phyloP scores from a whole-genome alignment of 306 rosid species.

The Clitoria ternatea region DNA sequence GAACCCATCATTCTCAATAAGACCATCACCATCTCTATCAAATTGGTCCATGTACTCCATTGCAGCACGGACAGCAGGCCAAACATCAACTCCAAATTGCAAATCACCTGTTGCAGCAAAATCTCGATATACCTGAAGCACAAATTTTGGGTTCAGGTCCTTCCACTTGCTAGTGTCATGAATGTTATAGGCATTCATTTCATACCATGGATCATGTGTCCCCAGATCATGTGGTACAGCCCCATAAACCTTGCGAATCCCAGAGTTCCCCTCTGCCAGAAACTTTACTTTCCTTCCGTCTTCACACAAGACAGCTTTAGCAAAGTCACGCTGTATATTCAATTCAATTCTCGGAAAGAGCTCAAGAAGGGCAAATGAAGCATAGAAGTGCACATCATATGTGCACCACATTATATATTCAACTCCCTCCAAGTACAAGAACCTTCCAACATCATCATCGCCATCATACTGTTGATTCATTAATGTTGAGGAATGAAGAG shows the following conservation, averaged over 20 bases:
- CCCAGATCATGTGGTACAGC: constrained; percentile 98
- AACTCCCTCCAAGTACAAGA: constrained; percentile 95
- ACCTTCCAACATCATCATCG: constrained; percentile 82
- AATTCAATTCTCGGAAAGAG: constrained; percentile 93
- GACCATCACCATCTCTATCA: constrained; percentile 85
- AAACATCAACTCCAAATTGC: constrained; percentile 94
- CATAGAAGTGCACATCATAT: constrained; percentile 96
- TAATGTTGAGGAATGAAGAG: constrained; percentile 15
- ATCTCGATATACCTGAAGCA: constrained; percentile 91
- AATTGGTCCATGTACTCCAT: constrained; percentile 94
- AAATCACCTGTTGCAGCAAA: constrained; percentile 87
- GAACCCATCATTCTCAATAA: constrained; percentile 91
- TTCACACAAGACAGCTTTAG: constrained; percentile 89
- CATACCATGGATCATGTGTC: constrained; percentile 96
- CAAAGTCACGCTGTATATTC: constrained; percentile 91
- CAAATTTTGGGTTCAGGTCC: constrained; percentile 95
- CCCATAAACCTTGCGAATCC: constrained; percentile 95
- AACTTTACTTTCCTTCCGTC: constrained; percentile 92
- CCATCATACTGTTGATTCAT: constrained; percentile 38
- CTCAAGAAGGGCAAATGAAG: constrained; percentile 97
- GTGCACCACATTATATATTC: constrained; percentile 99
- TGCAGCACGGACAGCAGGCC: constrained; percentile 98
- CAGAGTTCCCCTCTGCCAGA: constrained; percentile 90
- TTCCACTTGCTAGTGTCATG: constrained; percentile 98
- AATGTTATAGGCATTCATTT: constrained; percentile 95